Conservation (phyloP, 1,284 basidiomycete genomes). For the Puccinia horiana region DNA sequence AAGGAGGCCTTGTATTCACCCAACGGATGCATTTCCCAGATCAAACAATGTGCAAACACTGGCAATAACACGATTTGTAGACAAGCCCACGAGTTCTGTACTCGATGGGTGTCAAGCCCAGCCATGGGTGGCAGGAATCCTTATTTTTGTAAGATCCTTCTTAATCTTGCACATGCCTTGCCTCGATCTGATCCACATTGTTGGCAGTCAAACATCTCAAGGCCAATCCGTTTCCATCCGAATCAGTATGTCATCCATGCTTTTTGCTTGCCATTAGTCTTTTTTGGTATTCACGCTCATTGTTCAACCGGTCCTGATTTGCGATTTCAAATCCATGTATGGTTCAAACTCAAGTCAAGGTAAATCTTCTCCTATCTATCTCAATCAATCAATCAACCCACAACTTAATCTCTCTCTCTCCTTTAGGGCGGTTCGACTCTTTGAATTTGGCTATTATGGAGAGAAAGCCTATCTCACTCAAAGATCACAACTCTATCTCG, state of each 20-base stretch:
- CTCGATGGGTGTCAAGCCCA: constrained; percentile 4
- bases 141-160: constrained; percentile 32
- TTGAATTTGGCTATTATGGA: constrained; percentile 94
- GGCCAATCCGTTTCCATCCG: constrained; percentile 21
- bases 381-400: constrained; percentile 48
- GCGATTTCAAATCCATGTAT: too few relatives aligned
- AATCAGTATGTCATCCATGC: too few relatives aligned
- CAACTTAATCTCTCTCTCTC: neutral
- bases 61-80: constrained; percentile 33
- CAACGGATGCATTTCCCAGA: constrained; percentile 21
- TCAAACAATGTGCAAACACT: constrained; percentile 30
- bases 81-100: constrained; percentile 36
- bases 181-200: neutral
- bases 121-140: constrained; percentile 34
- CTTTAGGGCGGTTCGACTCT: constrained; percentile 82
- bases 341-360: constrained; percentile 92
- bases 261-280: too few relatives aligned
- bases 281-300: too few relatives aligned
- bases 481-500: constrained; percentile 94
- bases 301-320: too few relatives aligned
- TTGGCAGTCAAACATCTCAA: neutral
- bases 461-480: constrained; percentile 93
- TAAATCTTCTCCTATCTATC: constrained; percentile 33
- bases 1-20: constrained; percentile 5
- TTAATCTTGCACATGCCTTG: neutral